Conservation (phyloP, 306 rosid species). For the Erythrophleum fordii region DNA sequence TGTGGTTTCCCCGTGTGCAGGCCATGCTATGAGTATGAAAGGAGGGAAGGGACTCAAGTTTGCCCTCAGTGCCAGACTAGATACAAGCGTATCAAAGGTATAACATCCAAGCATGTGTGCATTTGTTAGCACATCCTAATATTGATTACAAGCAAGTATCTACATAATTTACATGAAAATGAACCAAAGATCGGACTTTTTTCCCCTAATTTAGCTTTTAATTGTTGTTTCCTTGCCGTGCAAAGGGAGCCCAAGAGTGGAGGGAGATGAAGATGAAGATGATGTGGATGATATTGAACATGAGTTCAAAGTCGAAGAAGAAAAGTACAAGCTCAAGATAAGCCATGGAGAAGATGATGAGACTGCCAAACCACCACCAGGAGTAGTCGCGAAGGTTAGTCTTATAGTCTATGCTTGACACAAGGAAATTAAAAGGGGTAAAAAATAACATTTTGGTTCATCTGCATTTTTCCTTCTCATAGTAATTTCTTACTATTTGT, state of each 20-base stretch:
- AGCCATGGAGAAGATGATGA: slow-evolving; percentile 67
- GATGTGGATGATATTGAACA: slow-evolving; percentile 93
- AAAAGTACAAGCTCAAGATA: slow-evolving; percentile 59
- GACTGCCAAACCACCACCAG: slow-evolving; percentile 47
- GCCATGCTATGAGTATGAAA: slow-evolving; percentile 96
- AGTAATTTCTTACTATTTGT: slow-evolving; percentile 14
- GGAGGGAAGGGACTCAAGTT: slow-evolving; percentile 90
- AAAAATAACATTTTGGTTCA: not conserved
- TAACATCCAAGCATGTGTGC: not conserved
- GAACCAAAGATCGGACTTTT: not conserved
- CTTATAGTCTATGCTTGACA: slow-evolving; percentile 7
- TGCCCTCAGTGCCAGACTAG: slow-evolving; percentile 97
- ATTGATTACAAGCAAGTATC: not conserved
- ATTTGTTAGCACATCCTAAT: not conserved
- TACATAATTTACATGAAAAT: not conserved
- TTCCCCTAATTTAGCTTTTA: not conserved
- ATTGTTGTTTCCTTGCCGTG: slow-evolving; percentile 21
- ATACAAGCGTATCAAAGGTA: slow-evolving; percentile 96
- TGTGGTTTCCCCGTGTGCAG: slow-evolving; percentile 98
- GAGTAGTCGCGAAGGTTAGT: slow-evolving; percentile 35
- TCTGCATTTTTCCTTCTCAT: slow-evolving; percentile 3
- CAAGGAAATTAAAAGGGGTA: not conserved
- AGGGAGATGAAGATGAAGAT: slow-evolving; percentile 95
- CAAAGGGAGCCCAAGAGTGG: slow-evolving; percentile 93
- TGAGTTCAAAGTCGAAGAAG: slow-evolving; percentile 76